A percentile compares a stretch with the other conserved stretches of the same genome.
Conservation (phyloP, 164 flowering plant genomes). For the Pachysandra terminalis region DNA sequence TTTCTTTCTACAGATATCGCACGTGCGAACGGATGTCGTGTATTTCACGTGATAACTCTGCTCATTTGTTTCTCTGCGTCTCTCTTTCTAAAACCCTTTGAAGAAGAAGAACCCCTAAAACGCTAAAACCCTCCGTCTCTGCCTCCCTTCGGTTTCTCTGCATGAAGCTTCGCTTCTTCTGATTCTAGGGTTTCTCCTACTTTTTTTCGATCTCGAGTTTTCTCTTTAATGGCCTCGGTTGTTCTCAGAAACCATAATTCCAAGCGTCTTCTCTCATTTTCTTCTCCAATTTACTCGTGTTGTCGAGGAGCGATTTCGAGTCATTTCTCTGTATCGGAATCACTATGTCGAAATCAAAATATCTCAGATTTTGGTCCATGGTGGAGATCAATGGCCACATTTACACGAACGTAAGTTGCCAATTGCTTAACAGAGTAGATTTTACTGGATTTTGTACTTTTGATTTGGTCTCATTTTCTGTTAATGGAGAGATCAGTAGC, state of each 20-base stretch:
- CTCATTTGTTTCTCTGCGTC: too few species aligned
- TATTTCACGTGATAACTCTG: too few species aligned
- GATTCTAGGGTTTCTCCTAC: too few species aligned
- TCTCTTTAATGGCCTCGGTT: slow-evolving; percentile 53
- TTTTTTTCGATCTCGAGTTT: too few species aligned
- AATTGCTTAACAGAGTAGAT: not conserved
- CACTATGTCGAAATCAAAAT: slow-evolving; percentile 29
- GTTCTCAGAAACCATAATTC: slow-evolving; percentile 59
- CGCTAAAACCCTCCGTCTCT: too few species aligned
- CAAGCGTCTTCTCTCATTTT: slow-evolving; percentile 45
- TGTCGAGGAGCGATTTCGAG: slow-evolving; percentile 37
- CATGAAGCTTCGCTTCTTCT: too few species aligned
- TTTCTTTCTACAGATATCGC: too few species aligned
- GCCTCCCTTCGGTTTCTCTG: not conserved
- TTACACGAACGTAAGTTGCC: slow-evolving; percentile 68
- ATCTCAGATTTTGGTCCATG: slow-evolving; percentile 21
- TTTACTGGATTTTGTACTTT: not conserved
- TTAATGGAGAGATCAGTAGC: not conserved
- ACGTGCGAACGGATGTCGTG: too few species aligned
- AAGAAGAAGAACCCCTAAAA: too few species aligned
- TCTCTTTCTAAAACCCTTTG: too few species aligned
- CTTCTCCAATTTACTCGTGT: slow-evolving; percentile 45
- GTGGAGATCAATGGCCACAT: slow-evolving; percentile 96
- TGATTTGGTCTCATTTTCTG: not conserved
- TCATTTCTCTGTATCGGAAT: slow-evolving; percentile 23